phyloP scores from a whole-genome alignment of 1,139 yeast species.

The Hyphopichia khmerensis region DNA sequence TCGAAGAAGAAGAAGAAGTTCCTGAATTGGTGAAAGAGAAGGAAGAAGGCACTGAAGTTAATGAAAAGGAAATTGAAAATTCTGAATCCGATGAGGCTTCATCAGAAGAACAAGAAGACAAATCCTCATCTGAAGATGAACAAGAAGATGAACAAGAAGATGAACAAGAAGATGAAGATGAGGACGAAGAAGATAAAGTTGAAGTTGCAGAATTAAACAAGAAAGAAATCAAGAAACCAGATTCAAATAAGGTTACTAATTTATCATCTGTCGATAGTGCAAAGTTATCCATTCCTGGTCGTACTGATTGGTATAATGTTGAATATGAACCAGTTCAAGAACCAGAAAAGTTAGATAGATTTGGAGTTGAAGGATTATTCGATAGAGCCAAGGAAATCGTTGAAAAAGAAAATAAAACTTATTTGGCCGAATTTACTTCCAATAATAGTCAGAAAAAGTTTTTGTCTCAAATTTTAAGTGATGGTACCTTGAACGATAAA shows the following conservation, averaged over 20 bases:
- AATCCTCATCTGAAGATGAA: conserved; percentile 10
- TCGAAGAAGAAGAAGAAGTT: conserved; percentile 32
- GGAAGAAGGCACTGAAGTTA: conserved; percentile 10
- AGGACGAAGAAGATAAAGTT: conserved; percentile 9
- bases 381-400: conserved; percentile 67
- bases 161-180: conserved; percentile 4
- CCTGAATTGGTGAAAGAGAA: conserved; percentile 22
- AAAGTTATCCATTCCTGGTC: conserved; percentile 59
- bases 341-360: conserved; percentile 45
- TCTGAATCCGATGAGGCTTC: conserved; percentile 10
- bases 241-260: conserved; percentile 47
- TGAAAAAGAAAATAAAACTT: conserved; percentile 69
- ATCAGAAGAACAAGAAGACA: conserved; percentile 14
- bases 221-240: conserved; percentile 14
- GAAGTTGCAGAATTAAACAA: conserved; percentile 5
- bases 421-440: conserved; percentile 74
- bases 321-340: conserved; percentile 37
- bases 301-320: conserved; percentile 73
- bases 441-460: conserved; percentile 86
- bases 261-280: conserved; percentile 56
- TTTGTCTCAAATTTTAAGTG: conserved; percentile 81
- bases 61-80: conserved; percentile 14
- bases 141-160: conserved; percentile 16
- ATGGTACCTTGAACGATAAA: conserved; percentile 95
- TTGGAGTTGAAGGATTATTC: conserved; percentile 53